Percentiles rank a stretch among this genome's conserved stretches.
Conservation (phyloP, 805 yeast genomes). For the Candida caryicola region DNA sequence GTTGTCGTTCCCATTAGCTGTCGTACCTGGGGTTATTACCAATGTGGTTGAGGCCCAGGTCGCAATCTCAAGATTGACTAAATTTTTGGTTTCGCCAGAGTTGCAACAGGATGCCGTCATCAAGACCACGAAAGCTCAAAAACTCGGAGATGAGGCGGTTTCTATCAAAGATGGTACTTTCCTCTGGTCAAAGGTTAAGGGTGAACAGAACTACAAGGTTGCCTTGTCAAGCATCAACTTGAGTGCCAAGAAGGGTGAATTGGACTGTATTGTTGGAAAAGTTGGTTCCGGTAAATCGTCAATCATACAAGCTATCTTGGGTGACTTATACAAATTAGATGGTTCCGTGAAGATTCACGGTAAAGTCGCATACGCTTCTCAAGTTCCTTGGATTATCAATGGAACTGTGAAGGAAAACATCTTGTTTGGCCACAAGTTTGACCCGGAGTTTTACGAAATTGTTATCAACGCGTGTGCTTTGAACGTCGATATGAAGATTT, state of each 20-base stretch:
- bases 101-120: conserved; percentile 77
- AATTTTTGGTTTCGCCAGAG: conserved; percentile 73
- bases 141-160: conserved; percentile 66
- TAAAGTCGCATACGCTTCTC: conserved; percentile 83
- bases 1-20: conserved; percentile 86
- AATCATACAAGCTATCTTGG: conserved; percentile 72
- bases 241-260: conserved; percentile 66
- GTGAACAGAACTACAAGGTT: conserved; percentile 52
- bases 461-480: conserved; percentile 90
- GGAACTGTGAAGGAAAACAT: conserved; percentile 91
- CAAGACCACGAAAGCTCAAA: conserved; percentile 45
- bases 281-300: conserved; percentile 93
- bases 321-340: conserved; percentile 72
- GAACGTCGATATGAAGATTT: conserved; percentile 66
- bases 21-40: conserved; percentile 87
- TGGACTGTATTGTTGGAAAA: conserved; percentile 82
- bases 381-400: conserved; percentile 96
- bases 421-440: conserved; percentile 82
- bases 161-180: conserved; percentile 65
- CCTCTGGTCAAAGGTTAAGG: conserved; percentile 73
- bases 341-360: conserved; percentile 78
- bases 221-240: conserved; percentile 65
- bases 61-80: conserved; percentile 69
- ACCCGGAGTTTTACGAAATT: conserved; percentile 72
- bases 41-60: conserved; percentile 86